A percentile compares a stretch with the other conserved stretches of the same genome.
phyloP scores from a whole-genome alignment of 495 filamentous ascomycete species.

The Podospora pseudopauciseta region DNA sequence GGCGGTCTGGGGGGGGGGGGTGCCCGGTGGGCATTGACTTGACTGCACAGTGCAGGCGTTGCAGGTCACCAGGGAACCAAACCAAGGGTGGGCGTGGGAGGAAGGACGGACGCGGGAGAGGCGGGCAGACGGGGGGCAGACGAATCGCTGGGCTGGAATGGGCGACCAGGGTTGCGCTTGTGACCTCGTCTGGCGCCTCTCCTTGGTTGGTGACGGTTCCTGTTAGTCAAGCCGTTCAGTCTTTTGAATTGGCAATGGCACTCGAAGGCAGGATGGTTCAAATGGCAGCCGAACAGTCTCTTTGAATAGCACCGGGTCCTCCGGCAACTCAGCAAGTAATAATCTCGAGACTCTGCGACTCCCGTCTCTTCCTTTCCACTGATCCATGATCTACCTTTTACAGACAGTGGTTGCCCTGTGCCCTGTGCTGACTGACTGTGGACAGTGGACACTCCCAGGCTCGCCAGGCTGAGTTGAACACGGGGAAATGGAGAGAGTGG shows the following conservation, averaged over 20 bases:
- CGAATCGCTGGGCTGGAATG: conserved; percentile 23
- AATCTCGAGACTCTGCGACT: no score
- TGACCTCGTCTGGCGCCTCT: conserved; percentile 27
- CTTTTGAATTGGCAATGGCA: conserved; percentile 11
- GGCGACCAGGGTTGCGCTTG: conserved; percentile 17
- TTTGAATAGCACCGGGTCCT: background rate
- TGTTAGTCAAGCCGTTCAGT: conserved; percentile 22
- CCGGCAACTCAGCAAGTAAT: background rate
- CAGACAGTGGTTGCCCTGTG: no score
- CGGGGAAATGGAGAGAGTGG: conserved; percentile 1
- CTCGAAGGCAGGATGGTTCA: background rate
- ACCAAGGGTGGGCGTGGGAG: conserved; percentile 8
- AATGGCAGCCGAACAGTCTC: background rate
- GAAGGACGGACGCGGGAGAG: conserved; percentile 18
- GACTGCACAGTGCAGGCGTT: conserved; percentile 19
- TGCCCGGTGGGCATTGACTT: conserved; percentile 7
- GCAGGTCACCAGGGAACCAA: conserved; percentile 20
- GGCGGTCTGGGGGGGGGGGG: conserved; percentile 24
- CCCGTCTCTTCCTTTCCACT: background rate
- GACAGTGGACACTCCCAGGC: background rate
- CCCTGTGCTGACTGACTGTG: no score
- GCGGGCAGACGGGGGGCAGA: conserved; percentile 17
- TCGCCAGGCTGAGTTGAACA: background rate
- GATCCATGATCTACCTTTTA: no score
- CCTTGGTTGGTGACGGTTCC: conserved; percentile 25